A percentile compares a stretch with the other conserved stretches of the same genome.
These are phyloP conservation scores for Cyberlindnera lachancei DNA, from an alignment of 805 yeast genomes.

Conservation along the genomic window DNA sequence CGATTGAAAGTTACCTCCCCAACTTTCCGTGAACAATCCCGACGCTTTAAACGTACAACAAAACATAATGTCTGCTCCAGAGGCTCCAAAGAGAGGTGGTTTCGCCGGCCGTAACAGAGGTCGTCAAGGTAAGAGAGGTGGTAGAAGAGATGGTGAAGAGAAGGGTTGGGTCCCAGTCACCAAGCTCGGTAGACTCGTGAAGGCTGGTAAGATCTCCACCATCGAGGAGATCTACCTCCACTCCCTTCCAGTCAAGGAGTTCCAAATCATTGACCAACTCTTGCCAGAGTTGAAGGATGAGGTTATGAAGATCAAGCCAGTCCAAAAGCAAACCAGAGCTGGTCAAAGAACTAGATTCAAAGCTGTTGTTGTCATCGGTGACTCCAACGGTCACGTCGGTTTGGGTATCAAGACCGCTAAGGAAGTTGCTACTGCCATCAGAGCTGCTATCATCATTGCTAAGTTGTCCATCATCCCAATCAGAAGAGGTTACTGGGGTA, in stretches of 20 bases:
- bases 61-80: slow-evolving; percentile 33
- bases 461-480: slow-evolving; percentile 98
- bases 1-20: slow-evolving; percentile 51
- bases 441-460: slow-evolving; percentile 99
- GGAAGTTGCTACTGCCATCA: slow-evolving; percentile 99
- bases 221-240: slow-evolving; percentile 98
- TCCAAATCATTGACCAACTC: slow-evolving; percentile 95
- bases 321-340: slow-evolving; percentile 99
- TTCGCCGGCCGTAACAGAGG: slow-evolving; percentile 53
- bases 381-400: slow-evolving; percentile 99
- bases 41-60: slow-evolving; percentile 25
- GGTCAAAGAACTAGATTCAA: slow-evolving; percentile 99
- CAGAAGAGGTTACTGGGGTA: slow-evolving; percentile 99
- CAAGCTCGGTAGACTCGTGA: slow-evolving; percentile 99
- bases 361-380: slow-evolving; percentile 99
- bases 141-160: slow-evolving; percentile 85
- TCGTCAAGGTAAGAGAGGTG: slow-evolving; percentile 59
- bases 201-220: slow-evolving; percentile 95
- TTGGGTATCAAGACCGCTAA: slow-evolving; percentile 99
- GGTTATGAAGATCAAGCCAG: slow-evolving; percentile 99
- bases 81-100: slow-evolving; percentile 43
- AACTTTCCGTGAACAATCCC: slow-evolving; percentile 47
- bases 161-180: slow-evolving; percentile 99
- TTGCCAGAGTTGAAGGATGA: slow-evolving; percentile 95
- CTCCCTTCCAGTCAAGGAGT: slow-evolving; percentile 99